These are phyloP conservation scores for Globisporangium rhizosaccharum DNA, from an alignment of 352 stramenopile genomes.

Conservation along the genomic window DNA sequence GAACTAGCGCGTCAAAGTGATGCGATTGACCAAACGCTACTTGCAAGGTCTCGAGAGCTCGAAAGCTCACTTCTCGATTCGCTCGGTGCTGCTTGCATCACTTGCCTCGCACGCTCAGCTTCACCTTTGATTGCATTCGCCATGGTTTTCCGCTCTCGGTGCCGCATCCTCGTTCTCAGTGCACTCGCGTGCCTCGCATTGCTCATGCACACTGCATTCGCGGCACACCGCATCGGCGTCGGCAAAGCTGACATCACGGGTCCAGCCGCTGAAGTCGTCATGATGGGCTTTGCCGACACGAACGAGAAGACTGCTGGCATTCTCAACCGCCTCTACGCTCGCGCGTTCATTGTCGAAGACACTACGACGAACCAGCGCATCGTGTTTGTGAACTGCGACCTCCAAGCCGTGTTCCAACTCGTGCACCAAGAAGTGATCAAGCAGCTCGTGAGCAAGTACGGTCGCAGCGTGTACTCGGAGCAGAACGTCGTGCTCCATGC, in stretches of 20 bases:
- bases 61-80: too few relatives aligned
- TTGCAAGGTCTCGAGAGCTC: too few relatives aligned
- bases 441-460: conserved; percentile 33
- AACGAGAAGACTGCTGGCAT: conserved; percentile 43
- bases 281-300: conserved; percentile 59
- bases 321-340: conserved; percentile 55
- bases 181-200: conserved; percentile 7
- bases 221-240: conserved; percentile 41
- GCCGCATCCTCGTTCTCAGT: conserved; percentile 3
- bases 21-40: too few relatives aligned
- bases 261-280: conserved; percentile 45
- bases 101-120: too few relatives aligned
- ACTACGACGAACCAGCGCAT: conserved; percentile 24
- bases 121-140: background rate
- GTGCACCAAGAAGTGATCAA: conserved; percentile 47
- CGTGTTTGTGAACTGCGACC: conserved; percentile 46
- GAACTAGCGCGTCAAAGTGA: too few relatives aligned
- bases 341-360: conserved; percentile 59
- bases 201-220: conserved; percentile 5
- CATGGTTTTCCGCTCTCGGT: conserved; percentile 4
- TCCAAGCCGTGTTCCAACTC: conserved; percentile 41
- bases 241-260: conserved; percentile 64
- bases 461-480: conserved; percentile 31
- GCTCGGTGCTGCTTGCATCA: too few relatives aligned
- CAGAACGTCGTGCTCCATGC: conserved; percentile 74